phyloP scores from a whole-genome alignment of 2,329 filamentous ascomycete genomes.

The Diaporthe sp. region DNA sequence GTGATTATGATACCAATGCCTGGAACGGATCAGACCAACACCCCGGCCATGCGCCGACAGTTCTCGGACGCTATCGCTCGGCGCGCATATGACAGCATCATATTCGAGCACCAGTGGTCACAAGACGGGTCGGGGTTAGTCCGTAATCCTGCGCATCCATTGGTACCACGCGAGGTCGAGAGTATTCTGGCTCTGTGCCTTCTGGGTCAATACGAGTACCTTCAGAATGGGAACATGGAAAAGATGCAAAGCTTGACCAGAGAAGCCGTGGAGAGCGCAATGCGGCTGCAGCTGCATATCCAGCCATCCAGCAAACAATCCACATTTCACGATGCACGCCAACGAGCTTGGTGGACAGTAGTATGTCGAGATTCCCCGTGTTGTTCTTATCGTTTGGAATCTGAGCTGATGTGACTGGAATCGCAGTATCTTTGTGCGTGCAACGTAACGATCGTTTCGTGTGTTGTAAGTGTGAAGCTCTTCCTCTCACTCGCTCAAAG shows the following conservation, averaged over 20 bases:
- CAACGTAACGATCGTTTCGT: not conserved
- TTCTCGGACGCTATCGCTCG: not conserved
- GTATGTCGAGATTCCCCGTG: not conserved
- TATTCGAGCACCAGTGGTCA: not conserved
- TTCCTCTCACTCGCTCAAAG: not conserved
- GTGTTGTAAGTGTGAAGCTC: not conserved
- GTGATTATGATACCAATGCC: not conserved
- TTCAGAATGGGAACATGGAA: not conserved
- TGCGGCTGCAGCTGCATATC: not conserved
- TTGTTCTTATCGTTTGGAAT: not conserved
- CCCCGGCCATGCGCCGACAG: not conserved
- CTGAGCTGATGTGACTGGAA: not conserved
- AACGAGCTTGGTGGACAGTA: constrained; percentile 4
- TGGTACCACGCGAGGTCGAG: not conserved
- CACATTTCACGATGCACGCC: not conserved
- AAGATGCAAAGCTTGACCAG: not conserved
- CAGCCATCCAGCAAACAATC: not conserved
- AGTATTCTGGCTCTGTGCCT: not conserved
- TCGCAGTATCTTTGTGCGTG: constrained; percentile 3
- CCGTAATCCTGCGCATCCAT: not conserved
- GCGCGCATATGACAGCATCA: not conserved
- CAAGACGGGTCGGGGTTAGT: not conserved
- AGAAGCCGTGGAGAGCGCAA: not conserved
- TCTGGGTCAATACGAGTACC: not conserved
- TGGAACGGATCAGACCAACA: not conserved